Base-by-base conservation (phyloP, 1,284 basidiomycete species). In the Heterobasidion parviporum region DNA sequence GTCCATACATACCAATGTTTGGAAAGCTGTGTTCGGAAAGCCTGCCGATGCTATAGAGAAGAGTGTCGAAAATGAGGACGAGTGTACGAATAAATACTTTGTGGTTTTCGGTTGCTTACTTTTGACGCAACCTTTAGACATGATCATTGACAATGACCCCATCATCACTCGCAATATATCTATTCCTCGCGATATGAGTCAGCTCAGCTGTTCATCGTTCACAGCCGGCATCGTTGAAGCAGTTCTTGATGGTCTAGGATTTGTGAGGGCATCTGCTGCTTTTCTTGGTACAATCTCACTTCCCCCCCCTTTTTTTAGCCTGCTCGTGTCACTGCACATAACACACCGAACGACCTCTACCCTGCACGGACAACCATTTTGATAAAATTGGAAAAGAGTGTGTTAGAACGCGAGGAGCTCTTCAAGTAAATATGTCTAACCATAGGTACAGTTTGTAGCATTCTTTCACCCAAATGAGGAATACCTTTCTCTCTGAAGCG, bases 101-200 rank as follows among this genome's bases (percentile, higher is more conserved):
- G 47, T 36, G 10, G 10, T 47, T 36, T 16, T 41, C 43, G 20
- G 52, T 54, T 35, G 9, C 47, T 52, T 18, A 43, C 18, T 20
- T 32, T 35, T 18, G 32, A 51, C 50, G 20, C 52, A 36, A 36
- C 49, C 44, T 57, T 51, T 65, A 96, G 94, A 98, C 72, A 98
- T 99, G 97, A 93, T 99, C 61, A 91, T 96, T 58, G 92, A 97
- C 75, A 98, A 99, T 67, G 88, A 94, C 66, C 95, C 97, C 10
- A 82, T 89, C 18, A 81, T 98, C 61, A 94, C 97, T 55, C 84
- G 91, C 61, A 80, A 91, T 63, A 94, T 99, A 59, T 94, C 93
- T 16, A 88, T 98, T 26, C 97, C 96, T 6, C 87, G 86, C 63
- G 97, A 99, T 66, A 89, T 99, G 84, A 89, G 85, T 60, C 88